A percentile compares a stretch with the other conserved stretches of the same genome.
These are phyloP conservation scores for Gossypium stocksii DNA, from an alignment of 345 rosid species.

Conservation along the genomic window DNA sequence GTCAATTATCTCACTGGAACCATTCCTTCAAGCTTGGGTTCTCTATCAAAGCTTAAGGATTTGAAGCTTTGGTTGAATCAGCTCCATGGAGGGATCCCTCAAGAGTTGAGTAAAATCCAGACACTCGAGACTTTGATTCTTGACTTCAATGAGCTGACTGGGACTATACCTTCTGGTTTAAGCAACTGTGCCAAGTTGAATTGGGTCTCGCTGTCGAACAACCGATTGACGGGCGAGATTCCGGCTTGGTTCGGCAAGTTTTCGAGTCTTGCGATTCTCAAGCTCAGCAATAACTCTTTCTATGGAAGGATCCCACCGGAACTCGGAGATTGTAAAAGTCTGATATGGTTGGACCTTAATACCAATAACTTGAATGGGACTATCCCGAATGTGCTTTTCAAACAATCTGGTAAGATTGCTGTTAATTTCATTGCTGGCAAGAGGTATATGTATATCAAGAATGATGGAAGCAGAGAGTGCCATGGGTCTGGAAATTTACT, in stretches of 20 bases:
- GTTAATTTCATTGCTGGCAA: slow-evolving; percentile 76
- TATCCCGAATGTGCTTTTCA: slow-evolving; percentile 73
- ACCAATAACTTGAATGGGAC: slow-evolving; percentile 65
- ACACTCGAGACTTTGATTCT: slow-evolving; percentile 73
- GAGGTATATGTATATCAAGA: slow-evolving; percentile 72
- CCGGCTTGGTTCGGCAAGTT: slow-evolving; percentile 75
- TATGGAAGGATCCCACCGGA: slow-evolving; percentile 73
- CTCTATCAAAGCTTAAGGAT: slow-evolving; percentile 61
- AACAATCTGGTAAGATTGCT: slow-evolving; percentile 77
- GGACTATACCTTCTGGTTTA: slow-evolving; percentile 61
- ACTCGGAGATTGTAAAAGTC: slow-evolving; percentile 84
- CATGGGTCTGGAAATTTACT: slow-evolving; percentile 93
- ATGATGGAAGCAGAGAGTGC: slow-evolving; percentile 71
- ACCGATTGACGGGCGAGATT: slow-evolving; percentile 66
- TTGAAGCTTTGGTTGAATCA: slow-evolving; percentile 79
- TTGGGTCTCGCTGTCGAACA: slow-evolving; percentile 91
- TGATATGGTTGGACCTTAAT: slow-evolving; percentile 93
- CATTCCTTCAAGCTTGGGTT: slow-evolving; percentile 80
- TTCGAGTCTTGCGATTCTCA: slow-evolving; percentile 72
- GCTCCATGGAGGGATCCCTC: slow-evolving; percentile 82
- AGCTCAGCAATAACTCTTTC: slow-evolving; percentile 86
- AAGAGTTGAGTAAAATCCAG: slow-evolving; percentile 48
- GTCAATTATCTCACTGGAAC: slow-evolving; percentile 68
- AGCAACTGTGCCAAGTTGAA: slow-evolving; percentile 71
- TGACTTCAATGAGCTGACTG: slow-evolving; percentile 80